These are phyloP conservation scores for Tricholomella constricta DNA, from an alignment of 768 basidiomycete species.

Conservation along the genomic window DNA sequence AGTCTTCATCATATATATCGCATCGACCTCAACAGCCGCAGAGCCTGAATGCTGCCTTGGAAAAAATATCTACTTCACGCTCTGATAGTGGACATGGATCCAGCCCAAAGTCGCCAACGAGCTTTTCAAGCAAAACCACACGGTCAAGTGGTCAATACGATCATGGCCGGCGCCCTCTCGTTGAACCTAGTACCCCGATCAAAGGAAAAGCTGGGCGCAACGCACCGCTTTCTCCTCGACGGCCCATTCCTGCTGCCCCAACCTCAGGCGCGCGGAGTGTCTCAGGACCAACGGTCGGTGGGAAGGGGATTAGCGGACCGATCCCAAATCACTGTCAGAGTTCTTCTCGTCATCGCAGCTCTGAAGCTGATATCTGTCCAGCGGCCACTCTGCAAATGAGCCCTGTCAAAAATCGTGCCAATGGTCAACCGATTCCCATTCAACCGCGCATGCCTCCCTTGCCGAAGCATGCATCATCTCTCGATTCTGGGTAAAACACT, in stretches of 20 bases:
- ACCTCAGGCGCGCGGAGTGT: constrained; percentile 31
- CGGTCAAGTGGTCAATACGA: constrained; percentile 16
- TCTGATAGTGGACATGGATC: constrained; percentile 42
- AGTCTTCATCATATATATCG: constrained; percentile 57
- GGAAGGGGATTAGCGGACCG: constrained; percentile 69
- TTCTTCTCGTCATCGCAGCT: not conserved
- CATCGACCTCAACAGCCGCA: constrained; percentile 62
- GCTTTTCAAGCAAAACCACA: constrained; percentile 24
- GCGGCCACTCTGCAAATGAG: constrained; percentile 76
- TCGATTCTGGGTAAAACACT: constrained; percentile 66
- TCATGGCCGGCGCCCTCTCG: constrained; percentile 21
- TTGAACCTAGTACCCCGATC: constrained; percentile 29
- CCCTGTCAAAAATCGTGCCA: constrained; percentile 67
- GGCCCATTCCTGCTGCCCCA: constrained; percentile 43
- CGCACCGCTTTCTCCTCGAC: constrained; percentile 44
- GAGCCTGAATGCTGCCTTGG: constrained; percentile 71
- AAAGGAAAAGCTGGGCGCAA: constrained; percentile 26
- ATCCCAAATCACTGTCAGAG: constrained; percentile 68
- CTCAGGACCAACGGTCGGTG: constrained; percentile 49
- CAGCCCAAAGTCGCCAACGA: constrained; percentile 23
- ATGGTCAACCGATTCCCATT: constrained; percentile 65
- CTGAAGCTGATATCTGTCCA: constrained; percentile 22
- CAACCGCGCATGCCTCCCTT: constrained; percentile 35
- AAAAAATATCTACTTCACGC: constrained; percentile 54
- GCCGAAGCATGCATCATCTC: constrained; percentile 36